Evolutionary conservation across 1,284 basidiomycete species (phyloP).

Genomic region (Microbotryum lychnidis-dioicae): DNA sequence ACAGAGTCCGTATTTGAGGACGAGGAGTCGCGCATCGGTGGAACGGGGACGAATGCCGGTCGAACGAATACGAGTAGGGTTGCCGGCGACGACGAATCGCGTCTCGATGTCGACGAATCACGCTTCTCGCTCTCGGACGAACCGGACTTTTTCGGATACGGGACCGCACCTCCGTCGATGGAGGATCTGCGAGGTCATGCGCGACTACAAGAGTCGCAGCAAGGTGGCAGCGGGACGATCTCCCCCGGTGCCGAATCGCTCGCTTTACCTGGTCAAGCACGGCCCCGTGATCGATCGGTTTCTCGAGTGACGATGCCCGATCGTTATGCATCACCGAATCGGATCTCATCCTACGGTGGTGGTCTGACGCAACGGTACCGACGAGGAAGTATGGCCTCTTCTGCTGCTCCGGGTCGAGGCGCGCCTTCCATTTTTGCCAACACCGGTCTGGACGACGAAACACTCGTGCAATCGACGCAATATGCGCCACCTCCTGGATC

Average conservation of each 20-base stretch:
- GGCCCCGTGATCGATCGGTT: slow-evolving; percentile 21
- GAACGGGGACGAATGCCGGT: slow-evolving; percentile 26
- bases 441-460: slow-evolving; percentile 52
- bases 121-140: not conserved
- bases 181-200: slow-evolving; percentile 28
- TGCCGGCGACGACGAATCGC: slow-evolving; percentile 2
- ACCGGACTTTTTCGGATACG: slow-evolving; percentile 21
- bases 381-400: slow-evolving; percentile 36
- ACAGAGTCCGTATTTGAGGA: slow-evolving; percentile 56
- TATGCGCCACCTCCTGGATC: not conserved
- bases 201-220: slow-evolving; percentile 9
- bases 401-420: slow-evolving; percentile 44
- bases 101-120: too few relatives aligned
- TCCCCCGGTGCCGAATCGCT: too few relatives aligned
- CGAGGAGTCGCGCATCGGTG: slow-evolving; percentile 39
- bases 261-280: slow-evolving; percentile 28
- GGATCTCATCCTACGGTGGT: slow-evolving; percentile 7
- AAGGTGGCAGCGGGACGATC: too few relatives aligned
- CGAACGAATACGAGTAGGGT: not conserved
- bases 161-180: slow-evolving; percentile 30
- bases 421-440: slow-evolving; percentile 70
- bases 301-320: slow-evolving; percentile 5
- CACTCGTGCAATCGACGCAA: slow-evolving; percentile 2
- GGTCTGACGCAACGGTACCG: slow-evolving; percentile 5
- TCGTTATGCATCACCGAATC: slow-evolving; percentile 11